These are phyloP conservation scores for Cutaneotrichosporon spelunceum DNA, from an alignment of 1,284 basidiomycete species.

Conservation along the genomic window DNA sequence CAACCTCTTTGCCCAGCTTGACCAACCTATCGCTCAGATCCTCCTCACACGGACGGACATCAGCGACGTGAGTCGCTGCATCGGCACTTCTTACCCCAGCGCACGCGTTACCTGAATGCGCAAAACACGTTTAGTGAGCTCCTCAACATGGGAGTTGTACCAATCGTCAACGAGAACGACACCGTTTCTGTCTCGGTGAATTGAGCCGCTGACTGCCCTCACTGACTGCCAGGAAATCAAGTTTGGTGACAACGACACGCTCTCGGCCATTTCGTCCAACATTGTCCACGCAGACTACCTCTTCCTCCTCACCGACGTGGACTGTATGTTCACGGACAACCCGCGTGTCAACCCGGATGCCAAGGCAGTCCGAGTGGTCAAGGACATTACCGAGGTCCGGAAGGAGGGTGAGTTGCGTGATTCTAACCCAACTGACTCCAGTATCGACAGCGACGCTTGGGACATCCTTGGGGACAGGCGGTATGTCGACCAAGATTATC, in stretches of 20 bases:
- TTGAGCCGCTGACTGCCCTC: conserved; percentile 24
- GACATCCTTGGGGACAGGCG: conserved; percentile 90
- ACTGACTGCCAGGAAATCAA: conserved; percentile 76
- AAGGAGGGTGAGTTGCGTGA: conserved; percentile 61
- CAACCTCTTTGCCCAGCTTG: conserved; percentile 87
- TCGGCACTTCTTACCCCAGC: conserved; percentile 53
- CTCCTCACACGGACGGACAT: conserved; percentile 92
- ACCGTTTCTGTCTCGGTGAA: conserved; percentile 89
- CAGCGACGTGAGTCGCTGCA: conserved; percentile 69
- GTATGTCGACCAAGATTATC: conserved; percentile 99
- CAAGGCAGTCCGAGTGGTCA: conserved; percentile 73
- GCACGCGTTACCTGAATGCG: conserved; percentile 88
- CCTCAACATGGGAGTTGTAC: conserved; percentile 79
- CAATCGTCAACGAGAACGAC: conserved; percentile 97
- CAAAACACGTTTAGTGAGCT: conserved; percentile 89
- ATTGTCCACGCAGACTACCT: conserved; percentile 98
- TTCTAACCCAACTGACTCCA: conserved; percentile 43
- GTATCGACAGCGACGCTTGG: conserved; percentile 90
- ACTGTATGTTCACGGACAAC: conserved; percentile 88
- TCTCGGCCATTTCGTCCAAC: conserved; percentile 92
- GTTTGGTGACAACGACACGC: conserved; percentile 98
- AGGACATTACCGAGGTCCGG: conserved; percentile 76
- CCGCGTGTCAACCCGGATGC: conserved; percentile 84
- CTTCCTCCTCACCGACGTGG: conserved; percentile 94
- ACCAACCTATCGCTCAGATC: conserved; percentile 93